Percentiles rank a stretch among this genome's conserved stretches.
Conservation (phyloP, 1,284 basidiomycete genomes). For the Ustilago hordei region DNA sequence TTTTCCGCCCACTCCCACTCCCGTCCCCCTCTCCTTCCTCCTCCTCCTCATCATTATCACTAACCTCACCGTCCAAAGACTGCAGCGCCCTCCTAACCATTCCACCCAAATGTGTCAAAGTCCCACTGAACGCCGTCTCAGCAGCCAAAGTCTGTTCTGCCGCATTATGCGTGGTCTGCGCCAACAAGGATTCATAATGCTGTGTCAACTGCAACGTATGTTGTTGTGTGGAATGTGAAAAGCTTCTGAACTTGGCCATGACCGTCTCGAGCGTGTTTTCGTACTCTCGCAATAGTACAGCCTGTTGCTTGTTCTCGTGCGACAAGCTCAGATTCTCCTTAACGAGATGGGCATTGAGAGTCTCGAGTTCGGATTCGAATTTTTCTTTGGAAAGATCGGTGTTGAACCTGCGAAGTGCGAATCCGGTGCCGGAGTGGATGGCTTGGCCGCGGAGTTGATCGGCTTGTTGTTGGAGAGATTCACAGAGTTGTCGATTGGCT, state of each 20-base stretch:
- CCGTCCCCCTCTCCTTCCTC: slow-evolving; percentile 17
- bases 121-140: slow-evolving; percentile 52
- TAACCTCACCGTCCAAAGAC: slow-evolving; percentile 55
- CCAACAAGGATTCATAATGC: slow-evolving; percentile 89
- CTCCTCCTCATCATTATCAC: slow-evolving; percentile 22
- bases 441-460: slow-evolving; percentile 79
- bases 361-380: slow-evolving; percentile 92
- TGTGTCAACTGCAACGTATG: slow-evolving; percentile 88
- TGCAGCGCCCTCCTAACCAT: slow-evolving; percentile 60
- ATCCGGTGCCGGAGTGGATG: slow-evolving; percentile 81
- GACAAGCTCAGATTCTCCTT: slow-evolving; percentile 92
- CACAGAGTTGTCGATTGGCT: slow-evolving; percentile 83
- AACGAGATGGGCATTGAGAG: slow-evolving; percentile 86
- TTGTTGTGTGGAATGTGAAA: slow-evolving; percentile 89
- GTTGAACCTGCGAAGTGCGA: slow-evolving; percentile 87
- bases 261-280: slow-evolving; percentile 94
- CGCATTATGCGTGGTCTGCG: slow-evolving; percentile 52
- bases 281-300: slow-evolving; percentile 88
- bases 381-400: slow-evolving; percentile 93
- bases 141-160: slow-evolving; percentile 53
- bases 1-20: background rate
- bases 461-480: slow-evolving; percentile 79
- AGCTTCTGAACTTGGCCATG: slow-evolving; percentile 93
- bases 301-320: slow-evolving; percentile 94
- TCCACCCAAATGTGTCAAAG: slow-evolving; percentile 53